These are phyloP conservation scores for Bipolaris victoriae DNA, from an alignment of 2,329 filamentous ascomycete genomes.

Conservation along the genomic window DNA sequence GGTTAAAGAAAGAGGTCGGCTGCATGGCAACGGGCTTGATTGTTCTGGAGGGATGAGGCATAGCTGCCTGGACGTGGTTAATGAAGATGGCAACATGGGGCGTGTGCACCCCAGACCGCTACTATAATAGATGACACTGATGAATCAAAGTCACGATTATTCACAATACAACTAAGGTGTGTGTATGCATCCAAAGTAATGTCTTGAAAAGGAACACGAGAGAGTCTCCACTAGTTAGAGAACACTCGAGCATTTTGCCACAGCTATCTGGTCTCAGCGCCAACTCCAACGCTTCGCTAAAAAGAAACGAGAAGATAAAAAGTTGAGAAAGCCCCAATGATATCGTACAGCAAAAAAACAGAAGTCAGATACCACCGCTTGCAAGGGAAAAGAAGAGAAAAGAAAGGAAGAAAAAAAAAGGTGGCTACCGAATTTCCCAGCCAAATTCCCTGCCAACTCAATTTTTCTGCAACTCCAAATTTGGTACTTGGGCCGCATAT, in stretches of 20 bases:
- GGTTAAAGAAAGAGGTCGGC: slow-evolving; percentile 42
- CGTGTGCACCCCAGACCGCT: not conserved
- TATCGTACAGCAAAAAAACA: not conserved
- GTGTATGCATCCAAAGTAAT: not conserved
- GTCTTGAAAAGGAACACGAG: not conserved
- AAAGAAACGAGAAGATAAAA: not conserved
- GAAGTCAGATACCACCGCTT: not conserved
- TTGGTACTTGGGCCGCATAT: not conserved
- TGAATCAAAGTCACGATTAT: not conserved
- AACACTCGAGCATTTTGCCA: not conserved
- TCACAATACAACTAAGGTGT: not conserved
- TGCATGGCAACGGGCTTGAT: not conserved
- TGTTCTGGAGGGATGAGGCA: not conserved
- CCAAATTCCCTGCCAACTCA: not conserved
- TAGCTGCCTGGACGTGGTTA: not conserved
- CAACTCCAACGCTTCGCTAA: not conserved
- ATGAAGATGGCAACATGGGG: not conserved
- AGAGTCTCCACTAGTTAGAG: not conserved
- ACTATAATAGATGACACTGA: not conserved
- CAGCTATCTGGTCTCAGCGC: not conserved
- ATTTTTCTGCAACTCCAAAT: not conserved
- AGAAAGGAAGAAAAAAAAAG: too few relatives aligned
- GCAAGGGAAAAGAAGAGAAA: not conserved
- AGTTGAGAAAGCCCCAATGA: not conserved
- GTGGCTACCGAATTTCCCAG: not conserved